phyloP scores from a whole-genome alignment of 352 stramenopile species.

The Detonula confervacea region DNA sequence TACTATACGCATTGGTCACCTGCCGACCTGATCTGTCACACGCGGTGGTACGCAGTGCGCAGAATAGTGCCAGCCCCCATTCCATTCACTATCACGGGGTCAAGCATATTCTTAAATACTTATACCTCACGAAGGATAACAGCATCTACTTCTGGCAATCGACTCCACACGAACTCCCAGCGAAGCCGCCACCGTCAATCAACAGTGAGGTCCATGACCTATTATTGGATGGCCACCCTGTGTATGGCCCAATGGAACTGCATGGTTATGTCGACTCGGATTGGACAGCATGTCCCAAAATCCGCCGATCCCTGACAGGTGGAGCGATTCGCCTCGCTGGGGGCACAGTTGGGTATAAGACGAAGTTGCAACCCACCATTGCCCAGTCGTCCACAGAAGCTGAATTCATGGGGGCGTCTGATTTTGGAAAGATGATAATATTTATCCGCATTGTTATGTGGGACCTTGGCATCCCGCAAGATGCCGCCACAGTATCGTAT shows the following conservation, averaged over 20 bases:
- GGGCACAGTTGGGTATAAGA: conserved; percentile 9
- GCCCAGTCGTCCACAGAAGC: conserved; percentile 15
- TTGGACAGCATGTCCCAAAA: conserved; percentile 12
- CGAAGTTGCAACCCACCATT: conserved; percentile 6
- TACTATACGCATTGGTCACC: conserved; percentile 49
- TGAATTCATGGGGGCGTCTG: conserved; percentile 37
- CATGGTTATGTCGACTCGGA: not conserved
- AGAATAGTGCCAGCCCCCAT: conserved; percentile 4
- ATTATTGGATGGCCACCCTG: not conserved
- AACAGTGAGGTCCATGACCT: not conserved
- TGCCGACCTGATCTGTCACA: conserved; percentile 20
- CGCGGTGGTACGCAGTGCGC: conserved; percentile 1
- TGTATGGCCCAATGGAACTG: not conserved
- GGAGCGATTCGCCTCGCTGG: not conserved
- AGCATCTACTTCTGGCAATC: conserved; percentile 1
- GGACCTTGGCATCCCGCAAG: conserved; percentile 36
- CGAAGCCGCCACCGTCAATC: not conserved
- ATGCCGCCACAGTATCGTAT: conserved; percentile 11
- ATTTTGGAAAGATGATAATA: conserved; percentile 28
- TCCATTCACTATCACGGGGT: conserved; percentile 8
- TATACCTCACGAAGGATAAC: conserved; percentile 4
- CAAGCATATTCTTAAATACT: conserved; percentile 4
- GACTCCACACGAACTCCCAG: not conserved
- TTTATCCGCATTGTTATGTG: conserved; percentile 38
- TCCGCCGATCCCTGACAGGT: not conserved